These are phyloP conservation scores for Rutstroemia sp. DNA, from an alignment of 2,329 filamentous ascomycete genomes.

Conservation along the genomic window DNA sequence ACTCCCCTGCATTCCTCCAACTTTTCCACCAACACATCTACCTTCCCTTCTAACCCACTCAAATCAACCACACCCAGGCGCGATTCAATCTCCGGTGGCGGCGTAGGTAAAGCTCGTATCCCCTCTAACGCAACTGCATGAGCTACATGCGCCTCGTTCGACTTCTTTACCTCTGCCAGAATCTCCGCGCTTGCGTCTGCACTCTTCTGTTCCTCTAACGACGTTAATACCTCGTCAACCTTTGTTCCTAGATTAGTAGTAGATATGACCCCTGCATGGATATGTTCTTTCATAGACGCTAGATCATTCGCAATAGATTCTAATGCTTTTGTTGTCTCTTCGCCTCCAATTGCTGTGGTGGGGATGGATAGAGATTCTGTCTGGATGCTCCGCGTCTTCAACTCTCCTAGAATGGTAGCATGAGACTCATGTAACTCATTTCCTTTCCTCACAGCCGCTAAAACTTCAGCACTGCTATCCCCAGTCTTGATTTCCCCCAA, in stretches of 20 bases:
- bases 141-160: slow-evolving; percentile 10
- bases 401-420: slow-evolving; percentile 13
- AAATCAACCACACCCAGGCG: not conserved
- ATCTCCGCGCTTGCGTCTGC: slow-evolving; percentile 14
- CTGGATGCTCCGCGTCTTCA: slow-evolving; percentile 9
- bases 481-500: slow-evolving; percentile 19
- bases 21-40: slow-evolving; percentile 6
- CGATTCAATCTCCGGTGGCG: not conserved
- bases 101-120: slow-evolving; percentile 5
- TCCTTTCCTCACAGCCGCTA: slow-evolving; percentile 22
- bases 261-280: slow-evolving; percentile 17
- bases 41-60: slow-evolving; percentile 5
- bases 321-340: slow-evolving; percentile 6
- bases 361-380: not conserved
- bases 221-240: slow-evolving; percentile 18
- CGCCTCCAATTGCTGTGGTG: not conserved
- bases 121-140: slow-evolving; percentile 13
- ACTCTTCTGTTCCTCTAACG: slow-evolving; percentile 18
- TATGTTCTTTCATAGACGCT: slow-evolving; percentile 18
- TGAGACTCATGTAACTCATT: slow-evolving; percentile 24
- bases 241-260: slow-evolving; percentile 19
- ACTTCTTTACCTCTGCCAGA: slow-evolving; percentile 12
- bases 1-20: not conserved
- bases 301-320: slow-evolving; percentile 15
- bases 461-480: slow-evolving; percentile 15